phyloP scores from a whole-genome alignment of 2,329 filamentous ascomycete genomes.

The Exophiala phaeomuriformis region DNA sequence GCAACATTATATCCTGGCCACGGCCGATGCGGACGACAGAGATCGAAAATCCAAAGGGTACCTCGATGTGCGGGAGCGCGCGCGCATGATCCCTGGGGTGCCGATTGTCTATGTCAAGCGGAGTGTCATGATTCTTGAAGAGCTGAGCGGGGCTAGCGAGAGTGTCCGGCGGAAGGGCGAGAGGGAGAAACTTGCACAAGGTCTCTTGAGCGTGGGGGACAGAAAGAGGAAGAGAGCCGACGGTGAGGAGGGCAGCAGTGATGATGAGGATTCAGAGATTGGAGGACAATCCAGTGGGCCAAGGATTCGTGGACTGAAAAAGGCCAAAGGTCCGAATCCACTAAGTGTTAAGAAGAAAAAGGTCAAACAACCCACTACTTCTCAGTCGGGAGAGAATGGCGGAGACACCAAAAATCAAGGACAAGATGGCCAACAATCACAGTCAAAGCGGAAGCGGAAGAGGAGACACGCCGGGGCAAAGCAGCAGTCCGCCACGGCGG shows the following conservation, averaged over 20 bases:
- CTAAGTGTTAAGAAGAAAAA: slow-evolving; percentile 44
- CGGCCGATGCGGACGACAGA: slow-evolving; percentile 34
- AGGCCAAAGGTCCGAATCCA: slow-evolving; percentile 42
- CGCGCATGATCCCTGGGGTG: slow-evolving; percentile 41
- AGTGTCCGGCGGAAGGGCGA: slow-evolving; percentile 39
- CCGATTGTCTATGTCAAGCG: slow-evolving; percentile 47
- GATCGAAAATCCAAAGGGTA: slow-evolving; percentile 30
- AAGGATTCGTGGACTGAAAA: slow-evolving; percentile 32
- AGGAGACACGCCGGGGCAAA: slow-evolving; percentile 1
- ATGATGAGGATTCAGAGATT: slow-evolving; percentile 14
- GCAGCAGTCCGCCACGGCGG: background rate
- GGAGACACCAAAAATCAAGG: background rate
- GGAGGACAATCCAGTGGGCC: slow-evolving; percentile 25
- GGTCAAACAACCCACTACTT: slow-evolving; percentile 18
- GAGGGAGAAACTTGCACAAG: slow-evolving; percentile 41
- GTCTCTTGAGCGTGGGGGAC: slow-evolving; percentile 31
- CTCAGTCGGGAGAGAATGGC: slow-evolving; percentile 19
- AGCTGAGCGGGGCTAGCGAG: slow-evolving; percentile 40
- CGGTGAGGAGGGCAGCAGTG: slow-evolving; percentile 22
- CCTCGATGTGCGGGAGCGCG: slow-evolving; percentile 34
- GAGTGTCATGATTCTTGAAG: slow-evolving; percentile 46
- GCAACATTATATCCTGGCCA: slow-evolving; percentile 43
- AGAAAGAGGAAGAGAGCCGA: slow-evolving; percentile 33
- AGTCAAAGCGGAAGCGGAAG: slow-evolving; percentile 6
- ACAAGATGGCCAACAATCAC: slow-evolving; percentile 17